phyloP scores from a whole-genome alignment of 371 early-diverging fungal species.

The Mortierella sp. region DNA sequence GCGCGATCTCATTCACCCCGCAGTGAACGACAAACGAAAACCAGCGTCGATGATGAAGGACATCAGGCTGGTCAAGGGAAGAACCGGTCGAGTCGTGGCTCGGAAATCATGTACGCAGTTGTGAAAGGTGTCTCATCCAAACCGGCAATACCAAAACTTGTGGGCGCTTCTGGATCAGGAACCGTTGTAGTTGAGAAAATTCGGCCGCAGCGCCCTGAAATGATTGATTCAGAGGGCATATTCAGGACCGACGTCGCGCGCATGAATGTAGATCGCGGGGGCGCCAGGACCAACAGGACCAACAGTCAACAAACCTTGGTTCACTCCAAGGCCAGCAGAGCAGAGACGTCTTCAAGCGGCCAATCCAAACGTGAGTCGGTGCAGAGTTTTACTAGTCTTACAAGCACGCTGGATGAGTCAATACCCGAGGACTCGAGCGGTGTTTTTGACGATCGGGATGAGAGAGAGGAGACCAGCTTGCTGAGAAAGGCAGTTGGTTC shows the following conservation, averaged over 20 bases:
- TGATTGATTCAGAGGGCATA: not conserved
- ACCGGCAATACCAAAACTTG: slow-evolving; percentile 41
- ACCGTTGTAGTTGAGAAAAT: slow-evolving; percentile 29
- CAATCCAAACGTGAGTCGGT: slow-evolving; percentile 25
- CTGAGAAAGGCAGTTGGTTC: not conserved
- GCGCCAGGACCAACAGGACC: slow-evolving; percentile 5
- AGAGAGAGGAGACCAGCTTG: slow-evolving; percentile 26
- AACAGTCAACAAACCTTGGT: slow-evolving; percentile 14
- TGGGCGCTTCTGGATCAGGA: slow-evolving; percentile 52
- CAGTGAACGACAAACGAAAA: slow-evolving; percentile 10
- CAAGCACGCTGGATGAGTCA: slow-evolving; percentile 17
- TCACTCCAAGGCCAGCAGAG: slow-evolving; percentile 12
- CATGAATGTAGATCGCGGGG: not conserved
- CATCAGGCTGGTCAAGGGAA: not conserved
- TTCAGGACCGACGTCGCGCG: not conserved
- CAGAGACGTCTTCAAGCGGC: not conserved
- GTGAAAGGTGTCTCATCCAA: slow-evolving; percentile 47
- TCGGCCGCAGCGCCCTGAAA: not conserved
- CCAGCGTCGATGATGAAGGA: slow-evolving; percentile 6
- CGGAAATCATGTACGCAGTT: slow-evolving; percentile 56
- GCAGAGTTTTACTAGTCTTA: slow-evolving; percentile 26
- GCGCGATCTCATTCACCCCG: not conserved
- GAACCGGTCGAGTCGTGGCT: slow-evolving; percentile 22
- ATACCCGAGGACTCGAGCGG: slow-evolving; percentile 20
- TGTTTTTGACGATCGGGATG: slow-evolving; percentile 30